Evolutionary conservation across 768 basidiomycete species (phyloP).

Genomic region (Leccinellum luteum): DNA sequence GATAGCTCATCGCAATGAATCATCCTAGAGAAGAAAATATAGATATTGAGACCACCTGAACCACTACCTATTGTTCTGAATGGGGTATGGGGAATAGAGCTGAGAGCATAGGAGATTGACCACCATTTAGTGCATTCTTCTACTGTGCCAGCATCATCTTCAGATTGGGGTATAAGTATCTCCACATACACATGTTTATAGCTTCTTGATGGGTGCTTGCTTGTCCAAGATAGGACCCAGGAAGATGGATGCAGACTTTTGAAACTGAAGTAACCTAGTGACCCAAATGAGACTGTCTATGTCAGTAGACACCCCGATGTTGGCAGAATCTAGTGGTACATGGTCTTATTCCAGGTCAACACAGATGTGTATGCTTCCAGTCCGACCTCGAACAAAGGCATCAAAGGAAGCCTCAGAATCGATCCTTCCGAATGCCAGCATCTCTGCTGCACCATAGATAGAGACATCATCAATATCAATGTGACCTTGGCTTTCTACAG

Average conservation of each 20-base stretch:
- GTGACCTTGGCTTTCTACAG: background rate
- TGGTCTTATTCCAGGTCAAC: conserved; percentile 5
- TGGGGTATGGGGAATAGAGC: too few relatives aligned
- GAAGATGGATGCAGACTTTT: too few relatives aligned
- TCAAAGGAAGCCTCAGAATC: background rate
- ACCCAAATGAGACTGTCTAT: conserved; percentile 23
- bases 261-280: background rate
- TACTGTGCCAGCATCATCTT: too few relatives aligned
- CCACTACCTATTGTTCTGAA: too few relatives aligned
- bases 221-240: too few relatives aligned
- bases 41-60: too few relatives aligned
- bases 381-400: conserved; percentile 3
- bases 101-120: too few relatives aligned
- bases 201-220: too few relatives aligned
- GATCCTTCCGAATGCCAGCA: background rate
- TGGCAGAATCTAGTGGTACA: background rate
- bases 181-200: too few relatives aligned
- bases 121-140: too few relatives aligned
- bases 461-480: background rate
- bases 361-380: background rate
- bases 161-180: too few relatives aligned
- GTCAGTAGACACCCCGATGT: conserved; percentile 3
- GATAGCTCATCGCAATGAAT: conserved; percentile 5
- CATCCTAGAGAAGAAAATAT: conserved; percentile 14
- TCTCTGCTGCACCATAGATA: conserved; percentile 1